Evolutionary conservation across 257 asterid genomes (phyloP).

Genomic region (Dorcoceras hygrometricum): DNA sequence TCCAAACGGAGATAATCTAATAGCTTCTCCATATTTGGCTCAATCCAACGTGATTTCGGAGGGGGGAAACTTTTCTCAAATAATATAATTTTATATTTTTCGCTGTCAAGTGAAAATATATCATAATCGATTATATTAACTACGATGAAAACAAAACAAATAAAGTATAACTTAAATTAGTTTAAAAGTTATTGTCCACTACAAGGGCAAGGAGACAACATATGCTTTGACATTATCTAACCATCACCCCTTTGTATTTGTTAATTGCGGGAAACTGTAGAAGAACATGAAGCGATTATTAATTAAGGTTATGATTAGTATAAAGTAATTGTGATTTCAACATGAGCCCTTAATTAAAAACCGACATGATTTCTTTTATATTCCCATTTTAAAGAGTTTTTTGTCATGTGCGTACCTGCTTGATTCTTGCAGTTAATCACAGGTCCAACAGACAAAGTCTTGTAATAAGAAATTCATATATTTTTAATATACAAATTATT

Average conservation of each 20-base stretch:
- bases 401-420: slow-evolving; percentile 16
- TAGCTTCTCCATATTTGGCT: no score
- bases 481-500: no score
- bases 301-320: neutral
- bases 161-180: neutral
- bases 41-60: no score
- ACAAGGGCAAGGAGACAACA: slow-evolving; percentile 23
- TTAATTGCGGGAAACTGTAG: neutral
- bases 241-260: neutral
- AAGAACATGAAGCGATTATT: neutral
- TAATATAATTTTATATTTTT: no score
- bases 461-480: neutral
- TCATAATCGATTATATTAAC: no score
- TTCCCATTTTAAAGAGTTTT: neutral
- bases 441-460: neutral
- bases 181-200: slow-evolving; percentile 18
- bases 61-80: no score
- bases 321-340: no score
- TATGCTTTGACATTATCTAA: slow-evolving; percentile 24
- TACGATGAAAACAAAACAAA: slow-evolving; percentile 28
- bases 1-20: no score
- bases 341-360: no score
- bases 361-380: neutral
- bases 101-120: no score
- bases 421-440: slow-evolving; percentile 7